These are phyloP conservation scores for Cyberlindnera mississippiensis DNA, from an alignment of 805 yeast species.

Conservation along the genomic window DNA sequence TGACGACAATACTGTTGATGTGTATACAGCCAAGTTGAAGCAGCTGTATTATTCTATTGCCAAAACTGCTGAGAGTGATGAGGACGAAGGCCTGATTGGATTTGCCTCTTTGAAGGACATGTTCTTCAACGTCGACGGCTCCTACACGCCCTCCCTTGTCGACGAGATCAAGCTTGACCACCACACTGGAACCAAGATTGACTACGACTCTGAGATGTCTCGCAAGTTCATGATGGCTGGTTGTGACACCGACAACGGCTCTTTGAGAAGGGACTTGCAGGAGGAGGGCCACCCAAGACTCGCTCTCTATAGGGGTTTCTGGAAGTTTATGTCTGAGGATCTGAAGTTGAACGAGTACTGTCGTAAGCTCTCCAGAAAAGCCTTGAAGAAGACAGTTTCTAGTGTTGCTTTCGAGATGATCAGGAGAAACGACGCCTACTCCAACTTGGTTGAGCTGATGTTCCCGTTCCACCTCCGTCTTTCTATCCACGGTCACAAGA, in stretches of 20 bases:
- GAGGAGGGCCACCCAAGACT: constrained; percentile 53
- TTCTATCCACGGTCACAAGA: constrained; percentile 59
- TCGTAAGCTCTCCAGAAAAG: constrained; percentile 35
- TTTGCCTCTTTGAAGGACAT: constrained; percentile 40
- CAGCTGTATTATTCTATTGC: constrained; percentile 35
- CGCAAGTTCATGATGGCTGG: constrained; percentile 41
- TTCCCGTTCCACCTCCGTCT: constrained; percentile 58
- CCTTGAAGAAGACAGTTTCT: constrained; percentile 46
- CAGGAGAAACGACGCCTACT: constrained; percentile 60
- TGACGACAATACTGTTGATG: constrained; percentile 50
- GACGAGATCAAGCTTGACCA: constrained; percentile 30
- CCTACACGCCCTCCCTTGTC: constrained; percentile 30
- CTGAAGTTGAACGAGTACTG: constrained; percentile 40
- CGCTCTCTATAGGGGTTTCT: constrained; percentile 51
- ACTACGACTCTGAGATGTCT: constrained; percentile 35
- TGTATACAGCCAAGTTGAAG: constrained; percentile 42
- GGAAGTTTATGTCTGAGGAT: constrained; percentile 58
- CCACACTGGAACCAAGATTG: constrained; percentile 37
- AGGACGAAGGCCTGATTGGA: constrained; percentile 31
- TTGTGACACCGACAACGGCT: constrained; percentile 55
- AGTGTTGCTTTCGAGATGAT: constrained; percentile 63
- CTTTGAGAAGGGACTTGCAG: constrained; percentile 56
- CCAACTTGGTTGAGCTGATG: constrained; percentile 54
- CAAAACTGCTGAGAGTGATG: constrained; percentile 25
- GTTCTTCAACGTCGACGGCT: constrained; percentile 31